Conservation (phyloP, 352 stramenopile species). For the Phytophthora rubi region DNA sequence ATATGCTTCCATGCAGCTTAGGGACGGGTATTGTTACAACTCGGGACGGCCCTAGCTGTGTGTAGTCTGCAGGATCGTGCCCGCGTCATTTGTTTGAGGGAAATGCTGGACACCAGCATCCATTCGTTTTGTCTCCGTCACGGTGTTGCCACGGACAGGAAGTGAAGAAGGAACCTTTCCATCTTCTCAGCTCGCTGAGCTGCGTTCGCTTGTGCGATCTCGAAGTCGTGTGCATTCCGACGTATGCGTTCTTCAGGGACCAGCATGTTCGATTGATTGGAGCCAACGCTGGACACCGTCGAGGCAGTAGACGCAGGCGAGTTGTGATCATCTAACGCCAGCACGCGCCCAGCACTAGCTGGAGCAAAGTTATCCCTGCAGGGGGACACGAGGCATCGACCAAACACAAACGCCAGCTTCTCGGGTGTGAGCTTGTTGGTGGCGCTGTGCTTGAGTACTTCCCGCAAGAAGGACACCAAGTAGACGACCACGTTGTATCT, state of each 20-base stretch:
- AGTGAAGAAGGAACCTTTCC: constrained; percentile 73
- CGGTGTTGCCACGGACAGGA: constrained; percentile 59
- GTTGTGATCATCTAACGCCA: constrained; percentile 31
- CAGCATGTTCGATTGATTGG: constrained; percentile 39
- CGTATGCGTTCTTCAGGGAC: constrained; percentile 69
- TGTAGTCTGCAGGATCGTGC: constrained; percentile 19
- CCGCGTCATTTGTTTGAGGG: constrained; percentile 18
- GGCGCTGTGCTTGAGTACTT: constrained; percentile 84
- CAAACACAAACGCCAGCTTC: constrained; percentile 80
- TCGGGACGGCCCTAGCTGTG: constrained; percentile 18
- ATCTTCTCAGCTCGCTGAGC: constrained; percentile 69
- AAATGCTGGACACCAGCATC: constrained; percentile 14
- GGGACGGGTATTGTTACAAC: constrained; percentile 32
- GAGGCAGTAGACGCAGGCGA: constrained; percentile 45
- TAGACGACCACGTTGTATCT: constrained; percentile 98
- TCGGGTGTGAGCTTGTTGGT: constrained; percentile 76
- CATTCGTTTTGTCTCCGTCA: constrained; percentile 29
- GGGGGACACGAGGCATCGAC: constrained; percentile 68
- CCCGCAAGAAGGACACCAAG: constrained; percentile 95
- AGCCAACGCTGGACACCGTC: constrained; percentile 38
- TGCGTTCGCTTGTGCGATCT: constrained; percentile 62
- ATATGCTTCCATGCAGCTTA: constrained; percentile 14
- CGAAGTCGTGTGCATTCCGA: constrained; percentile 58
- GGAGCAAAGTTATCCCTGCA: constrained; percentile 36
- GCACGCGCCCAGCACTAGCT: constrained; percentile 14